phyloP scores from a whole-genome alignment of 306 rosid genomes.

The Senna siamea region DNA sequence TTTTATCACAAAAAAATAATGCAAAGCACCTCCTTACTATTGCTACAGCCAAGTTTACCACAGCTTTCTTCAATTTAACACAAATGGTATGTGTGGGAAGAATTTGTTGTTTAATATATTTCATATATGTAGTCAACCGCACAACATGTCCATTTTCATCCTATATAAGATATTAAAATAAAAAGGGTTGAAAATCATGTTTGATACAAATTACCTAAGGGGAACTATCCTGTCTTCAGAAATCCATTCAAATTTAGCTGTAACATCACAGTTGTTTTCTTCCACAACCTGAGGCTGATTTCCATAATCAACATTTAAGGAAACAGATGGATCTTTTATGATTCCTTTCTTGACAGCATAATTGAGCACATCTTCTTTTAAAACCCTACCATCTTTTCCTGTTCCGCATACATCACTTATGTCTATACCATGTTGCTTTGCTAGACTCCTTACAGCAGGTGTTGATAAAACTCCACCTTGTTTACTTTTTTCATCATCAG shows the following conservation, averaged over 20 bases:
- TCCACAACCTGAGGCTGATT: constrained; percentile 45
- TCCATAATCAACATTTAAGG: constrained; percentile 43
- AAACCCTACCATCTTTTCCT: constrained; percentile 80
- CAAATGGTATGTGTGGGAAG: background rate
- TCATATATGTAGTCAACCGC: background rate
- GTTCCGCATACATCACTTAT: constrained; percentile 75
- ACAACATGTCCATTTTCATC: constrained; percentile 17
- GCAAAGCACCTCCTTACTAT: constrained; percentile 11
- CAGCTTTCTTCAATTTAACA: constrained; percentile 3
- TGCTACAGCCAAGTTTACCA: constrained; percentile 29
- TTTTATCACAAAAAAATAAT: background rate
- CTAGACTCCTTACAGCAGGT: constrained; percentile 79
- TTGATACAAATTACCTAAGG: constrained; percentile 65
- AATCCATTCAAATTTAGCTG: constrained; percentile 44
- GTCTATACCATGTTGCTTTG: constrained; percentile 74
- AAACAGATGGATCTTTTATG: constrained; percentile 43
- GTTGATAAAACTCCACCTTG: constrained; percentile 67
- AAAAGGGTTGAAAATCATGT: constrained; percentile 5
- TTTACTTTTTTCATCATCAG: constrained; percentile 44
- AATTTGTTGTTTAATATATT: background rate
- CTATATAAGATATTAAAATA: background rate
- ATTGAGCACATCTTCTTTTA: constrained; percentile 75
- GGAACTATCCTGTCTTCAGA: constrained; percentile 60
- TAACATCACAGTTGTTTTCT: constrained; percentile 35
- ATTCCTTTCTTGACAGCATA: constrained; percentile 66